These are phyloP conservation scores for Cutaneotrichosporon mucoides DNA, from an alignment of 1,284 basidiomycete species.

Conservation along the genomic window DNA sequence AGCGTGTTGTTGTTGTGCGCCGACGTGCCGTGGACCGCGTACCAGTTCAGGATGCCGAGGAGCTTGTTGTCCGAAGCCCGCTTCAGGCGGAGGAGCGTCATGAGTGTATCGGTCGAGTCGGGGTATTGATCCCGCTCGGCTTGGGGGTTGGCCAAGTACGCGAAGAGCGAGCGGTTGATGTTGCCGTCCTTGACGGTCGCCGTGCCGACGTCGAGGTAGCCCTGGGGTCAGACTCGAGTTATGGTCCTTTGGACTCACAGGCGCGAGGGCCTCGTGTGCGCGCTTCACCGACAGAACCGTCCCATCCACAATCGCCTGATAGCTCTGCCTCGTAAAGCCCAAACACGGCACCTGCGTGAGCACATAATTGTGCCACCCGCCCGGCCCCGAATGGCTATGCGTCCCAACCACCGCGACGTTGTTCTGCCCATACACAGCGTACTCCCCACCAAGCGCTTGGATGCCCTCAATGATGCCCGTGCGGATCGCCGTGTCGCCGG, in stretches of 20 bases:
- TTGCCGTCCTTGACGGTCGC: slow-evolving; percentile 13
- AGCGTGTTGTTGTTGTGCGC: slow-evolving; percentile 15
- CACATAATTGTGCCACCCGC: slow-evolving; percentile 18
- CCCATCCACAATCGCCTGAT: slow-evolving; percentile 14
- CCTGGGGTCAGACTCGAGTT: neutral
- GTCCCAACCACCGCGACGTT: slow-evolving; percentile 12
- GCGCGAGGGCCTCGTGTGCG: slow-evolving; percentile 10
- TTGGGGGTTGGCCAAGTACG: slow-evolving; percentile 16
- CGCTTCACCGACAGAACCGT: slow-evolving; percentile 1
- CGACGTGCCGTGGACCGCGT: slow-evolving; percentile 14
- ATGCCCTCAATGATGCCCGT: slow-evolving; percentile 13
- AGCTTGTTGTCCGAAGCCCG: slow-evolving; percentile 7
- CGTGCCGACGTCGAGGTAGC: slow-evolving; percentile 7
- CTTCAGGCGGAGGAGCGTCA: slow-evolving; percentile 14
- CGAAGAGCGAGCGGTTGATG: slow-evolving; percentile 15
- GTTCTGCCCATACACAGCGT: neutral
- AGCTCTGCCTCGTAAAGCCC: slow-evolving; percentile 10
- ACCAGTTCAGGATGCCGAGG: slow-evolving; percentile 14
- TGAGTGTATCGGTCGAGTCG: slow-evolving; percentile 10
- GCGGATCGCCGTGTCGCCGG: slow-evolving; percentile 13
- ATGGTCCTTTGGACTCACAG: neutral
- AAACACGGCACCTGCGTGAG: slow-evolving; percentile 9
- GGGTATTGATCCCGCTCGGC: slow-evolving; percentile 10
- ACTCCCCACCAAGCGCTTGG: neutral
- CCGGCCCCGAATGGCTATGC: slow-evolving; percentile 16